Conservation (phyloP, 805 yeast species). For the Maudiozyma saulgeensis region DNA sequence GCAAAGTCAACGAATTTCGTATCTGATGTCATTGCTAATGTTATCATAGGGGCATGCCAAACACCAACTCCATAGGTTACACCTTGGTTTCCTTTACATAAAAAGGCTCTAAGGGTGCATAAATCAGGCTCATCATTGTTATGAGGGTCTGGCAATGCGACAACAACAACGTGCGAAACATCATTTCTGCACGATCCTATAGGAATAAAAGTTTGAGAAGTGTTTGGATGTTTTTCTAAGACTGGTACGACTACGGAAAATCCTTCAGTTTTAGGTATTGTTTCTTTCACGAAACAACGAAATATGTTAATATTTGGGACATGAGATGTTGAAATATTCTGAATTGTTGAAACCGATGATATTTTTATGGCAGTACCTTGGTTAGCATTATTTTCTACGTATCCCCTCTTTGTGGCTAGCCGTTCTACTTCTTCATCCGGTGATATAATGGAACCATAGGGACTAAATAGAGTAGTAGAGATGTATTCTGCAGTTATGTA, state of each 20-base stretch:
- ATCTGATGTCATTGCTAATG: constrained; percentile 40
- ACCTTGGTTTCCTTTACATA: constrained; percentile 57
- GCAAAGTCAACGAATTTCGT: constrained; percentile 58
- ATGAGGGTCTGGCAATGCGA: constrained; percentile 44
- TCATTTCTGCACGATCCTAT: constrained; percentile 6
- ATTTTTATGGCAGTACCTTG: constrained; percentile 89
- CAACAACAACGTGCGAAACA: constrained; percentile 67
- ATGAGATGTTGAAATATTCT: constrained; percentile 37
- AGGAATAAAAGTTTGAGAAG: constrained; percentile 44
- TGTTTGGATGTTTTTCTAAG: constrained; percentile 72
- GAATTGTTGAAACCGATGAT: constrained; percentile 60
- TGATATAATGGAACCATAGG: constrained; percentile 69
- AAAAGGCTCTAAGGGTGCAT: constrained; percentile 52
- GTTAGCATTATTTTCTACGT: constrained; percentile 51
- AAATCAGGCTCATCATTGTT: constrained; percentile 52
- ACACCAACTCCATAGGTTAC: constrained; percentile 71
- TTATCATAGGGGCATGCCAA: constrained; percentile 98
- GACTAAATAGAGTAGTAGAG: constrained; percentile 35
- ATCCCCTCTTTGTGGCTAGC: constrained; percentile 4
- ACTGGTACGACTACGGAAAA: constrained; percentile 40
- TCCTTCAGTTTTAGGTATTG: constrained; percentile 32
- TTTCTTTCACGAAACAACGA: constrained; percentile 69
- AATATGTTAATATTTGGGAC: constrained; percentile 76
- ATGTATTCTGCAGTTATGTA: not conserved
- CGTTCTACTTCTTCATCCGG: constrained; percentile 56